Evolutionary conservation across 2,329 filamentous ascomycete species (phyloP), one percentile per base, ranked within the genome.

Genomic region (Coniochaeta sp.): DNA sequence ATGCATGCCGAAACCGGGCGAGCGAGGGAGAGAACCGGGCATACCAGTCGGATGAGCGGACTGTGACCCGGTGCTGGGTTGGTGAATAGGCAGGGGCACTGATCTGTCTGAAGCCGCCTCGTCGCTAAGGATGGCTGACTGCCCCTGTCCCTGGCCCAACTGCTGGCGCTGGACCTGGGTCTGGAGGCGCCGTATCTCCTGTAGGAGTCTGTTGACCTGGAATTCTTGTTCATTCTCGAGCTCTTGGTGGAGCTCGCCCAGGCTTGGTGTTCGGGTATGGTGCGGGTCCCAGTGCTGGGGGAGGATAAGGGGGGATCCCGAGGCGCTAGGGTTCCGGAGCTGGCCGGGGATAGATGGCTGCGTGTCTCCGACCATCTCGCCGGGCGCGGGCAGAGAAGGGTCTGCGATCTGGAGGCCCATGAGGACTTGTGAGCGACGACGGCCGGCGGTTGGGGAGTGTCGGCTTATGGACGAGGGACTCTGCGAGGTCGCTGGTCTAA

Each of bases 211-310:
- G 63, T 91, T 91, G 56, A 91, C 87, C 68, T 90, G 86, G 22
- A 82, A 85, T 63, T 91, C 87, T 64, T 90, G 86, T 68, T 91
- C 87, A 50, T 83, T 86, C 66, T 91, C 87, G 1, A 91, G 74
- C 67, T 90, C 85, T 63, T 91, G 87, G 59, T 91, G 86, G 38
- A 91, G 78, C 66, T 90, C 86, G 16, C 87, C 87, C 55, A 91
- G 67, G 63, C 86, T 90, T 2, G 86, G 86, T 1, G 84, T 71
- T 48, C 87, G 76, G 57, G 82, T 79, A 61, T 87, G 85, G 58
- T 82, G 77, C 14, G 82, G 79, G 58, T 83, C 81, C 30, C 69
- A 64, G 52, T 71, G 62, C 53, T 31, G 26, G 45, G 45, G 26
- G 3, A 48, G 45, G 24, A 48, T 48, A 12, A 48, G 45, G 24